These are phyloP conservation scores for Dendrocalamus sinicus DNA, from an alignment of 176 grass and related monocot genomes.

Conservation along the genomic window DNA sequence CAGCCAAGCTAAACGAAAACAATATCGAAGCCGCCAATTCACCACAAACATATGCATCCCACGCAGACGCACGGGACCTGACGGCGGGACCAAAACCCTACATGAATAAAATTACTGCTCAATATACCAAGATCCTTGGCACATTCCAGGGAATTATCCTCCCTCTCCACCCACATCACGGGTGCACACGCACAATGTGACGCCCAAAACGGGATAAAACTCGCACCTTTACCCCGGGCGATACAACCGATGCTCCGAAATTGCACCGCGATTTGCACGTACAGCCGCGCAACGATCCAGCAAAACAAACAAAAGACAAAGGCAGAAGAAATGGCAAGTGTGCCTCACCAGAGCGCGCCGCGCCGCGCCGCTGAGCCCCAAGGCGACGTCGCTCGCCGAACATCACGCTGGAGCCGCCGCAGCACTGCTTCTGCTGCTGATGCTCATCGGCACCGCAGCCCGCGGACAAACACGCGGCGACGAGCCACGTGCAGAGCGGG, in stretches of 20 bases:
- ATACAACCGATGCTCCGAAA: conserved; percentile 67
- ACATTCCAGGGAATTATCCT: conserved; percentile 46
- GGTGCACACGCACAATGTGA: conserved; percentile 28
- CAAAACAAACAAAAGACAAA: conserved; percentile 42
- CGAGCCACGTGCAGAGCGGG: conserved; percentile 79
- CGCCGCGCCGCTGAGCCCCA: conserved; percentile 44
- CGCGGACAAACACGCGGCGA: conserved; percentile 65
- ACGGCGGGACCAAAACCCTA: conserved; percentile 33
- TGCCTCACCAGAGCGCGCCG: conserved; percentile 49
- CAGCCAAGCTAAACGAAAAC: conserved; percentile 47
- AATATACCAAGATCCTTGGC: conserved; percentile 37
- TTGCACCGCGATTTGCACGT: conserved; percentile 46
- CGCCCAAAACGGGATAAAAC: conserved; percentile 40
- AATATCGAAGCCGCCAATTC: conserved; percentile 31
- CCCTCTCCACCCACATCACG: conserved; percentile 37
- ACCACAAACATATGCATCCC: conserved; percentile 40
- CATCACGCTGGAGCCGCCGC: conserved; percentile 34
- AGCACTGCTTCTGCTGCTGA: conserved; percentile 34
- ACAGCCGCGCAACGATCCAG: conserved; percentile 44
- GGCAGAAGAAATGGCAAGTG: neutral
- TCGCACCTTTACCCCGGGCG: conserved; percentile 49
- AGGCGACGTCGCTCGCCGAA: conserved; percentile 52
- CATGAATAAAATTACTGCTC: neutral
- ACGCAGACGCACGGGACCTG: conserved; percentile 27
- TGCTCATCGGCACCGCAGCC: conserved; percentile 47